Conservation (phyloP, 306 rosid species). For the Mimosa pudica region DNA sequence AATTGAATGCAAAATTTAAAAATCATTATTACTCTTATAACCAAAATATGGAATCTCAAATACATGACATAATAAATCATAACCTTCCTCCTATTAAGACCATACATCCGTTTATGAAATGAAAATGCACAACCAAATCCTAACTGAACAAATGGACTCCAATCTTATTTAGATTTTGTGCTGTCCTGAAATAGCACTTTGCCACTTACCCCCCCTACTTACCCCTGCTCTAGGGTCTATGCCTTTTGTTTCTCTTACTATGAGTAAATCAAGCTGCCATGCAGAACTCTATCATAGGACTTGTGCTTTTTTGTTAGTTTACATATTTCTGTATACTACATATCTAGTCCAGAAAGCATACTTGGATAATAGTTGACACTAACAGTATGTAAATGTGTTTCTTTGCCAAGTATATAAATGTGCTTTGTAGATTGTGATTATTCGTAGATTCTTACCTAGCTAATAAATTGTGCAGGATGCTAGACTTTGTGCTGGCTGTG, state of each 20-base stretch:
- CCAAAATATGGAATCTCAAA: neutral
- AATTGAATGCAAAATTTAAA: neutral
- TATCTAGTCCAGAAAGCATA: conserved; percentile 5
- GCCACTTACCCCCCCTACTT: neutral
- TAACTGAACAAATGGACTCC: neutral
- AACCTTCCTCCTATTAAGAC: neutral
- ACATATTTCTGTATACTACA: conserved; percentile 14
- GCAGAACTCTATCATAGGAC: conserved; percentile 12
- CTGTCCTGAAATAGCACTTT: neutral
- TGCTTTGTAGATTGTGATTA: conserved; percentile 1
- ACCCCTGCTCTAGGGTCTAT: neutral
- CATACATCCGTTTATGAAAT: neutral
- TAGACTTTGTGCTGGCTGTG: conserved; percentile 76
- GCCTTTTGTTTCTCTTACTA: neutral
- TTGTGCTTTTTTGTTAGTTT: conserved; percentile 40
- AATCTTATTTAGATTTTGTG: neutral
- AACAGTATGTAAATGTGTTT: neutral
- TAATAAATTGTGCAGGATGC: conserved; percentile 55
- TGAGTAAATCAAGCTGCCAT: neutral
- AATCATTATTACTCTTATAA: neutral
- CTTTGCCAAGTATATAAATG: neutral
- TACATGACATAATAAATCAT: neutral
- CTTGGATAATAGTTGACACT: conserved; percentile 30
- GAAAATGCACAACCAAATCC: neutral
- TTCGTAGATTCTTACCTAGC: neutral